These are phyloP conservation scores for Penicillium psychrofluorescens DNA, from an alignment of 495 filamentous ascomycete species.

Conservation along the genomic window DNA sequence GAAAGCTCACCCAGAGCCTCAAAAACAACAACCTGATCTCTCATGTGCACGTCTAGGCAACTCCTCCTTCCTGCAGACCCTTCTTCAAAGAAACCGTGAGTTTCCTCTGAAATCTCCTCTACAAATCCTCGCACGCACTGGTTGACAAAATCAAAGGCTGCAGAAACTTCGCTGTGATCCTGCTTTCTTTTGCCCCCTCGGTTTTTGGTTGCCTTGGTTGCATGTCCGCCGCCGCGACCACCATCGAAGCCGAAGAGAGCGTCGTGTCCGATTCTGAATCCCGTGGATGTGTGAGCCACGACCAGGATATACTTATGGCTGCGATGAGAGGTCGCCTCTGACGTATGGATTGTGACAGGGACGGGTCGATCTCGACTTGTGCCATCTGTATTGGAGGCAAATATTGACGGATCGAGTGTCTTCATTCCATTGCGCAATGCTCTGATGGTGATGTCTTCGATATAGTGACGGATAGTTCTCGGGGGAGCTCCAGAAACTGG, in stretches of 20 bases:
- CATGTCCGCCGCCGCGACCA: slow-evolving; percentile 18
- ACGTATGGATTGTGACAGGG: slow-evolving; percentile 36
- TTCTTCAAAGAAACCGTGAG: slow-evolving; percentile 1
- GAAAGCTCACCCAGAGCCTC: slow-evolving; percentile 52
- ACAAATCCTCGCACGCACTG: slow-evolving; percentile 51
- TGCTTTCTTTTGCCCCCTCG: slow-evolving; percentile 5
- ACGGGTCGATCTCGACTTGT: slow-evolving; percentile 13
- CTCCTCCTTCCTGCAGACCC: slow-evolving; percentile 6
- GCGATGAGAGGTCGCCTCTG: slow-evolving; percentile 51
- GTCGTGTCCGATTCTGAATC: slow-evolving; percentile 61
- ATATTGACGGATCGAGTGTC: slow-evolving; percentile 4
- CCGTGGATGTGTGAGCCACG: slow-evolving; percentile 58
- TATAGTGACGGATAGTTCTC: slow-evolving; percentile 5
- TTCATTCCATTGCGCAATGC: slow-evolving; percentile 5
- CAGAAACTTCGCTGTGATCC: background rate
- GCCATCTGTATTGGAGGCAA: slow-evolving; percentile 1
- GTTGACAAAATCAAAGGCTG: slow-evolving; percentile 25
- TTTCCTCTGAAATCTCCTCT: slow-evolving; percentile 40
- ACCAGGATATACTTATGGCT: slow-evolving; percentile 65
- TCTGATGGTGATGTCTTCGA: slow-evolving; percentile 4
- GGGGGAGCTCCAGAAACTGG: too few relatives aligned
- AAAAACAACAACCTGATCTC: slow-evolving; percentile 78
- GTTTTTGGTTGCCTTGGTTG: slow-evolving; percentile 3
- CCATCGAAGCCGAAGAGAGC: slow-evolving; percentile 39
- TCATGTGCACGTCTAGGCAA: slow-evolving; percentile 61